Base-by-base conservation (phyloP, 116 monocot species). In the Thalassia testudinum region DNA sequence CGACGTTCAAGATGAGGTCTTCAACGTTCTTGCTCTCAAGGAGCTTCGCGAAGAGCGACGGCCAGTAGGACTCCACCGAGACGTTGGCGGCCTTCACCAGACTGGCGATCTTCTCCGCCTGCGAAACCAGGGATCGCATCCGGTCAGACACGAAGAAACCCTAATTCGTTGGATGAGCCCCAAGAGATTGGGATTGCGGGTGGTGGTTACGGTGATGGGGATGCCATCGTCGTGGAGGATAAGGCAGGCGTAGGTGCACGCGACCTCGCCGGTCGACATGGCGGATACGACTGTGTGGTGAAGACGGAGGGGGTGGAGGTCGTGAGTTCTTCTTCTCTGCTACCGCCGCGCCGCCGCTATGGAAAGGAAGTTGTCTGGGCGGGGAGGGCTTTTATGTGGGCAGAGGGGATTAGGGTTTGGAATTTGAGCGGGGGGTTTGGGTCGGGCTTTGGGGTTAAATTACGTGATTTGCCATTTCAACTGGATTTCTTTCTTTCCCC, bases 181-280 rank as follows among this genome's bases (percentile, higher is more conserved):
- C 1, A 15, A 23, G 3, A 51, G 21, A 42, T 42, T 16, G 7
- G 42, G 24, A 47, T n/a, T n/a, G n/a, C n/a, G n/a, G n/a, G n/a
- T n/a, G n/a, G n/a, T 0, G 19, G 19, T 13, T 60, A 90, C 81
- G 68, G 91, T 85, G 69, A 91, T 79, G 49, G 74, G 22, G 25
- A 85, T 91, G 44, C 71, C 78, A 49, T 91, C 91, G 47, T 85
- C 85, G 56, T 81, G 68, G 26, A 91, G 85, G 49, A 85, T 74
- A 29, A 85, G 58, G 12, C 73, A 53, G 21, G 91, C 91, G 63
- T 81, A 81, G 53, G 69, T 66, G 67, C 85, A 81, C 44, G 91
- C 91, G 29, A 76, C 40, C 63, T 91, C 85, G 8, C 58, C 47
- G 43, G 40, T 14, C 34, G 59, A 37, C 70, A 55, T 65, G 20